phyloP scores from a whole-genome alignment of 805 yeast genomes.

The Hanseniaspora clermontiae region DNA sequence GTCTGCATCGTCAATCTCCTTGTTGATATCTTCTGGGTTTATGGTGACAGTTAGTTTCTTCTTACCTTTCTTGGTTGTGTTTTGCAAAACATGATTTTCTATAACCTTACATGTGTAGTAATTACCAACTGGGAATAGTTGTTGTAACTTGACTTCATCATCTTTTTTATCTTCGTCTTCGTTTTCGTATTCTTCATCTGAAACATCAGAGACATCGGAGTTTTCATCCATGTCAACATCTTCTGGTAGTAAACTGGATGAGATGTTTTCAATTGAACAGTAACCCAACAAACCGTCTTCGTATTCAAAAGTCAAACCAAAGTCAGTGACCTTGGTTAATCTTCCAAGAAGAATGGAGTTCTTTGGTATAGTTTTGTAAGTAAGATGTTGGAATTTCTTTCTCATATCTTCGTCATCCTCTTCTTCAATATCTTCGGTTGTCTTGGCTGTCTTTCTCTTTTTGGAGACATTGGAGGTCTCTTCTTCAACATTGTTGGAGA shows the following conservation, averaged over 20 bases:
- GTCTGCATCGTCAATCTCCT: constrained; percentile 49
- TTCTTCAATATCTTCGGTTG: constrained; percentile 24
- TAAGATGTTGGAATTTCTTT: constrained; percentile 37
- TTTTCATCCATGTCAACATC: constrained; percentile 28
- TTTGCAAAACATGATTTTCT: constrained; percentile 35
- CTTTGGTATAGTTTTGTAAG: constrained; percentile 48
- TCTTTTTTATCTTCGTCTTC: constrained; percentile 25
- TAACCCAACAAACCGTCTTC: constrained; percentile 74
- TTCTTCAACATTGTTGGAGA: constrained; percentile 28
- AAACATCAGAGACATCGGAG: constrained; percentile 33
- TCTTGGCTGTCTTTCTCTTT: constrained; percentile 17
- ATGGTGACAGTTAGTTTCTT: constrained; percentile 57
- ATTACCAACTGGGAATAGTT: constrained; percentile 58
- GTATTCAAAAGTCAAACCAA: constrained; percentile 56
- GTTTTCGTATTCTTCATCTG: constrained; percentile 32
- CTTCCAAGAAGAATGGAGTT: constrained; percentile 75
- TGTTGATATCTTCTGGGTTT: constrained; percentile 64
- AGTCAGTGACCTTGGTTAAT: constrained; percentile 43
- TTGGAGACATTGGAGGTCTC: constrained; percentile 17
- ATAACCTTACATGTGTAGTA: constrained; percentile 77
- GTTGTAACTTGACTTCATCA: constrained; percentile 44
- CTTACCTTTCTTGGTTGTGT: constrained; percentile 28
- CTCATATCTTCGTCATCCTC: constrained; percentile 24
- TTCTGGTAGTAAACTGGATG: constrained; percentile 48
- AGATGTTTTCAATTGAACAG: constrained; percentile 61